phyloP scores from a whole-genome alignment of 2,329 filamentous ascomycete genomes.

The Cladorrhinum sp. region DNA sequence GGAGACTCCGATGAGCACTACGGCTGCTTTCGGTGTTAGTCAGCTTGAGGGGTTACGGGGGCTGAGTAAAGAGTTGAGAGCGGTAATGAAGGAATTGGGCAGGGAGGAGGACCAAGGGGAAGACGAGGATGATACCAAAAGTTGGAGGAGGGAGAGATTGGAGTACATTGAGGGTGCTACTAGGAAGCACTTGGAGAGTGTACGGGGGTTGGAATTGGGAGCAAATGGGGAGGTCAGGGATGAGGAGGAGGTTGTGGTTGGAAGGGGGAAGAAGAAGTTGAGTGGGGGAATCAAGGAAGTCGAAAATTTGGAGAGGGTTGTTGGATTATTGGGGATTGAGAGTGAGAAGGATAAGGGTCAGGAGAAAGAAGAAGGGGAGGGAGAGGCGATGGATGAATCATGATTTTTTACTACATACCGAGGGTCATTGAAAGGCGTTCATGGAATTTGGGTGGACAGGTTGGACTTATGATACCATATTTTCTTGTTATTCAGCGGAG shows the following conservation, averaged over 20 bases:
- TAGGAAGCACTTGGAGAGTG: slow-evolving; percentile 69
- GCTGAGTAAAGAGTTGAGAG: slow-evolving; percentile 58
- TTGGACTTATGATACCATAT: slow-evolving; percentile 1
- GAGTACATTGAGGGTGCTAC: slow-evolving; percentile 83
- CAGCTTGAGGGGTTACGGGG: slow-evolving; percentile 77
- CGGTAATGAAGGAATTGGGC: slow-evolving; percentile 62
- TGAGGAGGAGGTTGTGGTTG: slow-evolving; percentile 56
- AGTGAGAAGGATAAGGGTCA: neutral
- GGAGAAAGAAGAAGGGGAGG: slow-evolving; percentile 9
- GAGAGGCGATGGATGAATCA: slow-evolving; percentile 31
- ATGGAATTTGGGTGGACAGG: neutral
- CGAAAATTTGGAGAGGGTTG: slow-evolving; percentile 53
- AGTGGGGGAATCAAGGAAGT: slow-evolving; percentile 42
- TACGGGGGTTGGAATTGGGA: slow-evolving; percentile 64
- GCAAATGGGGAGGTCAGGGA: slow-evolving; percentile 60
- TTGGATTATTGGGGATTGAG: slow-evolving; percentile 38
- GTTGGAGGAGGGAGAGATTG: slow-evolving; percentile 67
- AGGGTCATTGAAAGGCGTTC: neutral
- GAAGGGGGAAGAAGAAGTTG: slow-evolving; percentile 33
- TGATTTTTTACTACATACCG: slow-evolving; percentile 9
- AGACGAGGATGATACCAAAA: slow-evolving; percentile 40
- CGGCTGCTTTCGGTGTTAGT: slow-evolving; percentile 73
- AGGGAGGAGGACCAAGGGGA: slow-evolving; percentile 17
- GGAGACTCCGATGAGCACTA: slow-evolving; percentile 62
- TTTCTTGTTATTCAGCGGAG: neutral